Evolutionary conservation across 1,139 yeast genomes (phyloP).

Genomic region (Geotrichum reessii): DNA sequence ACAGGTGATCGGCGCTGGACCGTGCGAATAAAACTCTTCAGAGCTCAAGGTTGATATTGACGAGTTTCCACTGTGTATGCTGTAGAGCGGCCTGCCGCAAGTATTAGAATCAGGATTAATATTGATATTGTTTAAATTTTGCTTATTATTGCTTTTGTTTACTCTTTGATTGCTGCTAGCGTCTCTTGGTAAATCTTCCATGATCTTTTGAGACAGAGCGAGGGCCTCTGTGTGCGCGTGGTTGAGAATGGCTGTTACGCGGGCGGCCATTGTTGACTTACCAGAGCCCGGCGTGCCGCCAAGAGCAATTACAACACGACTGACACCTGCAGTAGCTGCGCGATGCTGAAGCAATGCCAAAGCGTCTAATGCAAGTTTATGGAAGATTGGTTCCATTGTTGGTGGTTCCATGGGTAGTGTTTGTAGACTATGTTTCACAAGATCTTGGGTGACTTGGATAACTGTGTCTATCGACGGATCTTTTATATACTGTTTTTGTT

Average conservation of each 20-base stretch:
- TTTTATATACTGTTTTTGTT: not conserved
- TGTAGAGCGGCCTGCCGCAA: not conserved
- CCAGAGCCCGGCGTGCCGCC: constrained; percentile 10
- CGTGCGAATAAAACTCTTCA: not conserved
- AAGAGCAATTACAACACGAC: not conserved
- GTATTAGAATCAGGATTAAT: not conserved
- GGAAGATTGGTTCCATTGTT: not conserved
- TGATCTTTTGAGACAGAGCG: not conserved
- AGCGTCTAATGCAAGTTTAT: not conserved
- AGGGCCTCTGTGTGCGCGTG: not conserved
- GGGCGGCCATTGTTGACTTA: constrained; percentile 6
- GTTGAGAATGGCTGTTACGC: not conserved
- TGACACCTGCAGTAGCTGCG: not conserved
- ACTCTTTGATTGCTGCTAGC: not conserved
- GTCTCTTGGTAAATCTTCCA: not conserved
- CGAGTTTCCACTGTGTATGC: not conserved
- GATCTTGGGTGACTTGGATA: not conserved
- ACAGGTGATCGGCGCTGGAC: not conserved
- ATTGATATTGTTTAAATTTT: not conserved
- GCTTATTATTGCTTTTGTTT: not conserved
- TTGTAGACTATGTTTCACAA: not conserved
- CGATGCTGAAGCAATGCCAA: not conserved
- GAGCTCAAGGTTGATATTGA: not conserved
- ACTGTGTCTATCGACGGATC: not conserved
- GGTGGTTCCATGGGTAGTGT: not conserved